phyloP scores from a whole-genome alignment of 2,329 filamentous ascomycete species.

The Arachnomyces sp. region DNA sequence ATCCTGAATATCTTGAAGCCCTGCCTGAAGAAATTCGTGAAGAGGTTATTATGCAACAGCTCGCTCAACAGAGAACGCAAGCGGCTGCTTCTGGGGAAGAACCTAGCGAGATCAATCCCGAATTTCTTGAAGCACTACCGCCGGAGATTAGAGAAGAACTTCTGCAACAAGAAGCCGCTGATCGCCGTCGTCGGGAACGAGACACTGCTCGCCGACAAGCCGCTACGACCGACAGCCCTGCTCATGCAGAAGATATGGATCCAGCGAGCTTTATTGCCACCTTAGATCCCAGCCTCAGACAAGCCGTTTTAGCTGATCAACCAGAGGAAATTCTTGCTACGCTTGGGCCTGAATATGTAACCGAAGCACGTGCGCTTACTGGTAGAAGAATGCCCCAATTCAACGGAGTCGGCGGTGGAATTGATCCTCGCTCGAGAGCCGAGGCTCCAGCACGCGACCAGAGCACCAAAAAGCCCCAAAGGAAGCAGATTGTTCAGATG shows the following conservation, averaged over 20 bases:
- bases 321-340: conserved; percentile 79
- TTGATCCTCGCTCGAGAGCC: conserved; percentile 19
- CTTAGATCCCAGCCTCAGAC: conserved; percentile 73
- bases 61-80: conserved; percentile 73
- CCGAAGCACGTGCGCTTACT: conserved; percentile 70
- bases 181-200: conserved; percentile 79
- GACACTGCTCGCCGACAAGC: conserved; percentile 68
- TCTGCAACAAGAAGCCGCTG: conserved; percentile 79
- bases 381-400: conserved; percentile 51
- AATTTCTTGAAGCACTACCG: conserved; percentile 88
- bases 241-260: conserved; percentile 76
- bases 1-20: conserved; percentile 89
- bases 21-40: conserved; percentile 94
- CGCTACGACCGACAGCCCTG: conserved; percentile 40
- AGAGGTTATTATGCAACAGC: conserved; percentile 87
- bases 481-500: conserved; percentile 86
- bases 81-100: conserved; percentile 65
- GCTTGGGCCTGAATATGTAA: conserved; percentile 75
- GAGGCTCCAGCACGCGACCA: conserved; percentile 35
- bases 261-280: conserved; percentile 86
- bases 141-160: conserved; percentile 85
- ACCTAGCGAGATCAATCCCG: conserved; percentile 62
- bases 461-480: conserved; percentile 56
- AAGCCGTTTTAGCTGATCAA: conserved; percentile 84
- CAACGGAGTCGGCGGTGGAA: conserved; percentile 34